phyloP scores from a whole-genome alignment of 2,329 filamentous ascomycete genomes.

The Myriangium duriaei region DNA sequence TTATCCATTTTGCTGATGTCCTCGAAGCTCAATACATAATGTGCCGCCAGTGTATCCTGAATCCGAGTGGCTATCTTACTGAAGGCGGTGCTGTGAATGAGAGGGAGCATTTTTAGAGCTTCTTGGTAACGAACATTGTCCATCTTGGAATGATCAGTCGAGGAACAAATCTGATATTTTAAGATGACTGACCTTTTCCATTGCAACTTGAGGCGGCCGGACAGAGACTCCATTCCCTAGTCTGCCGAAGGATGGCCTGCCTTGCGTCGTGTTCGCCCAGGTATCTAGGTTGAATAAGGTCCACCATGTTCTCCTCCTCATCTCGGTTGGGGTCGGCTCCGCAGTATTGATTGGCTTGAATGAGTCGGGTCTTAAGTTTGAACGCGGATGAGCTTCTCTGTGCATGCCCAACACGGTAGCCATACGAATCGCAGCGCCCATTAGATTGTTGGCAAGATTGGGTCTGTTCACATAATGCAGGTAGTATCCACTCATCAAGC shows the following conservation, averaged over 20 bases:
- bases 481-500: slow-evolving; percentile 21
- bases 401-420: slow-evolving; percentile 22
- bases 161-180: too few relatives aligned
- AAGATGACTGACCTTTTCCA: slow-evolving; percentile 6
- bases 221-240: slow-evolving; percentile 58
- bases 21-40: slow-evolving; percentile 52
- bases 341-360: slow-evolving; percentile 23
- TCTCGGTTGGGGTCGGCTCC: slow-evolving; percentile 42
- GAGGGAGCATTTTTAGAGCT: slow-evolving; percentile 54
- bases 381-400: slow-evolving; percentile 15
- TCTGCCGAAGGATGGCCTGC: slow-evolving; percentile 55
- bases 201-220: slow-evolving; percentile 40
- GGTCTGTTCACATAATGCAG: slow-evolving; percentile 23
- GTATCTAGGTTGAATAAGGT: slow-evolving; percentile 61
- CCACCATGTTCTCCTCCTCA: slow-evolving; percentile 60
- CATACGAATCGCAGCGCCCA: slow-evolving; percentile 23
- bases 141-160: slow-evolving; percentile 19
- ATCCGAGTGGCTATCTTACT: slow-evolving; percentile 68
- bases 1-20: slow-evolving; percentile 55
- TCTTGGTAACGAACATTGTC: slow-evolving; percentile 29
- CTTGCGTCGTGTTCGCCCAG: slow-evolving; percentile 59
- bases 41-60: slow-evolving; percentile 60
- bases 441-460: slow-evolving; percentile 21
- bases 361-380: not conserved
- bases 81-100: slow-evolving; percentile 67